A percentile compares a stretch with the other conserved stretches of the same genome.
These are phyloP conservation scores for Phialophora macrospora DNA, from an alignment of 2,329 filamentous ascomycete species.

Conservation along the genomic window DNA sequence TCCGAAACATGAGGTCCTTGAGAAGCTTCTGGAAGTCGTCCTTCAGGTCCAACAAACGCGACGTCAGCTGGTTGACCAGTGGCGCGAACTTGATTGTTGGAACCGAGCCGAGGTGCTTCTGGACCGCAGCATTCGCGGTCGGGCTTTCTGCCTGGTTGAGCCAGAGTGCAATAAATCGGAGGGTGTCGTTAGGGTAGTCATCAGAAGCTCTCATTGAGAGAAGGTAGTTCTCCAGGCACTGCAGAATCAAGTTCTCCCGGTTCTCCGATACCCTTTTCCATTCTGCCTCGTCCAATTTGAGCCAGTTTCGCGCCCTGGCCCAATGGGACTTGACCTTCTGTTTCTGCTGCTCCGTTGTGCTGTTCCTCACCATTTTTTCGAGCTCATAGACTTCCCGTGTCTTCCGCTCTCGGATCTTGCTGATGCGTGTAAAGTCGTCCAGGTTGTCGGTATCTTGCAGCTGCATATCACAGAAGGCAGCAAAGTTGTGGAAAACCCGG, in stretches of 20 bases:
- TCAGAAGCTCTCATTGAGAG: conserved; percentile 83
- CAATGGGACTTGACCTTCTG: conserved; percentile 65
- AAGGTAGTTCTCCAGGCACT: conserved; percentile 92
- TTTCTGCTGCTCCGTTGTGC: conserved; percentile 51
- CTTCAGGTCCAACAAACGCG: conserved; percentile 75
- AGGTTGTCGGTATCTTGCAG: conserved; percentile 82
- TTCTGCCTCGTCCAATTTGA: conserved; percentile 87
- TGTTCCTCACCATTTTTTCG: conserved; percentile 59
- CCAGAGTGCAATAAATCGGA: conserved; percentile 94
- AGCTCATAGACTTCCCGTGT: conserved; percentile 78
- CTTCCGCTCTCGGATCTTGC: conserved; percentile 79
- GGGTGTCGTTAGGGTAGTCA: conserved; percentile 82
- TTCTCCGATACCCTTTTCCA: conserved; percentile 76
- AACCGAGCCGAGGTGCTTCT: conserved; percentile 70
- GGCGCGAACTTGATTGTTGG: conserved; percentile 90
- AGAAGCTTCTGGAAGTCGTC: conserved; percentile 77
- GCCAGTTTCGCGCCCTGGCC: conserved; percentile 80
- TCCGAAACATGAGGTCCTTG: conserved; percentile 73
- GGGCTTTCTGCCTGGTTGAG: conserved; percentile 80
- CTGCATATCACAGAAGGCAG: conserved; percentile 92
- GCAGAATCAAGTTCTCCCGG: conserved; percentile 79
- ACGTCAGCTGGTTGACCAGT: conserved; percentile 94
- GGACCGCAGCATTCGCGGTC: conserved; percentile 77
- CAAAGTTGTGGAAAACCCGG: conserved; percentile 91
- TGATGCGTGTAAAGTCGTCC: conserved; percentile 81